phyloP scores from a whole-genome alignment of 345 rosid species.

The Geranium brycei region DNA sequence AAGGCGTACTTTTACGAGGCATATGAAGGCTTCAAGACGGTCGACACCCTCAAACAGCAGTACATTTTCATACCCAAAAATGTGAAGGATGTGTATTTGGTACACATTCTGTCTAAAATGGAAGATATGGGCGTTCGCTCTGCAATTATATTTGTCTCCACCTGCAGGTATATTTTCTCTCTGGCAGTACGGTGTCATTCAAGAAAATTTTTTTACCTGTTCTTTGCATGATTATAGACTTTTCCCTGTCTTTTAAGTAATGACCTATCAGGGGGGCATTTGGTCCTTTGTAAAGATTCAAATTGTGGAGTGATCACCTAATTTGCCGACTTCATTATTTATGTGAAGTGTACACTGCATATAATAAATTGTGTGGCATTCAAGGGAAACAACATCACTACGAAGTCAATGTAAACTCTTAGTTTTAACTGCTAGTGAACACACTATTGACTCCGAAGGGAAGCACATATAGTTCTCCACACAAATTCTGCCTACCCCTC shows the following conservation, averaged over 20 bases:
- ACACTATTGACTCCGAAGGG: neutral
- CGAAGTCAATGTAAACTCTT: neutral
- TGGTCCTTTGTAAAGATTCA: neutral
- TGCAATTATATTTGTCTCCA: constrained; percentile 82
- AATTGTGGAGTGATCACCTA: neutral
- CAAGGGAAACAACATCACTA: neutral
- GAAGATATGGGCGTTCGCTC: constrained; percentile 79
- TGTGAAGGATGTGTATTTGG: constrained; percentile 78
- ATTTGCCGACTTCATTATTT: neutral
- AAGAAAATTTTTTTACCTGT: neutral
- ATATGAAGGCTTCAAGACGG: constrained; percentile 81
- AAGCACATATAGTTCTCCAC: neutral
- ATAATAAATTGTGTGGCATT: neutral
- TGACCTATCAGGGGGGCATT: neutral
- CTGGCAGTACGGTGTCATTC: neutral
- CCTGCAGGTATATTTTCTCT: constrained; percentile 57
- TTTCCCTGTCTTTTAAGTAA: neutral
- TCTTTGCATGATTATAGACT: neutral
- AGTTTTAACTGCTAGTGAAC: neutral
- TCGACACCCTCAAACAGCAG: constrained; percentile 77
- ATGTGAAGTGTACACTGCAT: neutral
- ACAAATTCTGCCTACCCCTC: too few species aligned
- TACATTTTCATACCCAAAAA: constrained; percentile 56
- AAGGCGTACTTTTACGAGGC: constrained; percentile 91
- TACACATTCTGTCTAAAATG: constrained; percentile 63